These are phyloP conservation scores for Magnusiomyces paraingens DNA, from an alignment of 1,139 yeast genomes.

Conservation along the genomic window DNA sequence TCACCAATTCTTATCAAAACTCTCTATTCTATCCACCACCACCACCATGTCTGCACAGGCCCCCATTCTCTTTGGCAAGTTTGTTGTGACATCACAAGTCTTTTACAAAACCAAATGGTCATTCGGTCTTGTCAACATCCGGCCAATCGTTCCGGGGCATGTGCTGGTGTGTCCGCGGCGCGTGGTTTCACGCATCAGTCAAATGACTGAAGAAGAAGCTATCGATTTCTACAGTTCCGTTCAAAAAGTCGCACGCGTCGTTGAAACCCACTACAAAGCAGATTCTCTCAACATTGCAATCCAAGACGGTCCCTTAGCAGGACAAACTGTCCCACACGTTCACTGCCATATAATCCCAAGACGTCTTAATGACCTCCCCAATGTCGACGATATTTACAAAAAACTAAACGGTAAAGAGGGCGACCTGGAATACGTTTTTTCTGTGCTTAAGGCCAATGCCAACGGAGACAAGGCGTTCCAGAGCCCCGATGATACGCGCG, in stretches of 20 bases:
- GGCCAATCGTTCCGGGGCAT: conserved; percentile 90
- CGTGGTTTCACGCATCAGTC: conserved; percentile 55
- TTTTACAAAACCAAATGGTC: conserved; percentile 35
- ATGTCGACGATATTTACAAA: conserved; percentile 64
- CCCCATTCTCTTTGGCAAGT: conserved; percentile 27
- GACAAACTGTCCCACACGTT: conserved; percentile 88
- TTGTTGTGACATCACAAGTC: conserved; percentile 54
- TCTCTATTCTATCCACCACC: neutral
- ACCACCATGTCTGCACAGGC: neutral
- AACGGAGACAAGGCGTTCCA: conserved; percentile 8
- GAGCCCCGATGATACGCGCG: conserved; percentile 32
- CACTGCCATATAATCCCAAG: conserved; percentile 93
- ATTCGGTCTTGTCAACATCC: conserved; percentile 79
- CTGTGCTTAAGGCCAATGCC: conserved; percentile 7
- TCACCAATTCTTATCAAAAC: too few species aligned
- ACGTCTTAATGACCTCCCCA: conserved; percentile 46
- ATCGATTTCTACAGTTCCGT: conserved; percentile 70
- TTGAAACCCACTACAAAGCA: conserved; percentile 60
- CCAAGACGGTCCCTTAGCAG: conserved; percentile 95
- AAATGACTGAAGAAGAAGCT: conserved; percentile 64
- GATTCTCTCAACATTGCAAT: conserved; percentile 82
- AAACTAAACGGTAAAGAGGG: conserved; percentile 47
- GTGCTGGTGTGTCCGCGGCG: conserved; percentile 78
- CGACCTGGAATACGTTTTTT: conserved; percentile 34
- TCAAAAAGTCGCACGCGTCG: conserved; percentile 63